Evolutionary conservation across 768 basidiomycete species (phyloP), one percentile per base, ranked within the genome.

Genomic region (Mycena metata): DNA sequence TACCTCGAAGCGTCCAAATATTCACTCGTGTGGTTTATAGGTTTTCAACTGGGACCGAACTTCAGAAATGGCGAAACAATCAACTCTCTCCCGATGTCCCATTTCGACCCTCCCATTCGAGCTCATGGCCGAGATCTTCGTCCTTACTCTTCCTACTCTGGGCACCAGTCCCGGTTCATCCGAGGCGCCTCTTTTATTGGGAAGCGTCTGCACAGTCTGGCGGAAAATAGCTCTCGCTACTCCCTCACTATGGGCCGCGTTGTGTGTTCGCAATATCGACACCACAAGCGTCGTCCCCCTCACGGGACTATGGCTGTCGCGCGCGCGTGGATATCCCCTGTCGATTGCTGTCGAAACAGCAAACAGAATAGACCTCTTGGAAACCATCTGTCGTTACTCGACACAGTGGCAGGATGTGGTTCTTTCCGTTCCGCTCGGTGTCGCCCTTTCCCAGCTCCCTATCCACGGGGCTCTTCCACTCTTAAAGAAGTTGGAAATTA

Each of bases 201-300:
- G 39, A n/a, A 30, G 51, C 21, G 39, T 67, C n/a, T 67, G 66
- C 21, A 24, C 42, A 30, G 35, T 35, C 5, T 67, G 66, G 66
- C 66, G 66, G 21, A 41, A 67, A 6, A 24, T 60, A 17, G 59
- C 51, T 15, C 13, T 67, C 2, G 19, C 23, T 3, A 66, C 66
- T 4, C 66, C 66, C 2, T 23, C 19, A 17, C 41, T 67, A 12
- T 67, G 66, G 66, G 16, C 39, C 33, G 17, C 49, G n/a, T 55
- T 67, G 19, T 45, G 10, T 39, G 43, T 41, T 36, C 39, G 41
- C 11, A 2, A 17, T 5, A 46, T 59, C 13, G 19, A 47, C 58
- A 26, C 0, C 24, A 5, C 46, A 21, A 47, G 56, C 17, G 17
- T 45, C n/a, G 56, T 26, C 13, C 21, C 12, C 3, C 39, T 66